Conservation (phyloP, 257 asterid genomes). For the Fraxinus americana region DNA sequence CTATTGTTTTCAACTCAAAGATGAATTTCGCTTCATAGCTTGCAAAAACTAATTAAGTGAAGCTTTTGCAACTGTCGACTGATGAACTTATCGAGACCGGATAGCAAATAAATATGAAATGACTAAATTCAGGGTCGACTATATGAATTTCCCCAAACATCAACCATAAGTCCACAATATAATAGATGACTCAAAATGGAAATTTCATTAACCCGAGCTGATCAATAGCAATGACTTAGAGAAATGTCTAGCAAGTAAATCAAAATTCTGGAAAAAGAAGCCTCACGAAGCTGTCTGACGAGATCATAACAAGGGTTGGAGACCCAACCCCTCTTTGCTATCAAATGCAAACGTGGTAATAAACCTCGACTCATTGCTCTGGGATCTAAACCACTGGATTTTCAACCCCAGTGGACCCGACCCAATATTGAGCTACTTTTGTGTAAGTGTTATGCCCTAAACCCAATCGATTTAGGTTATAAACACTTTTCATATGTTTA, state of each 20-base stretch:
- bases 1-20: not conserved
- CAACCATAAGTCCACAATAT: not conserved
- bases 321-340: constrained; percentile 65
- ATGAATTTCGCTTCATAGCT: not conserved
- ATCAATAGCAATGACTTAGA: constrained; percentile 82
- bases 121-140: not conserved
- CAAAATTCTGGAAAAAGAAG: constrained; percentile 90
- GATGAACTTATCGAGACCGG: not conserved
- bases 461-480: too few relatives aligned
- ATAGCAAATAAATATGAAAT: not conserved
- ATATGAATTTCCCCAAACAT: not conserved
- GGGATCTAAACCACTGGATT: constrained; percentile 86
- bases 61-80: too few relatives aligned
- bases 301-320: constrained; percentile 89
- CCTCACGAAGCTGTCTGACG: constrained; percentile 96
- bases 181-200: not conserved
- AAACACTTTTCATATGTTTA: too few relatives aligned
- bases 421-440: constrained; percentile 74
- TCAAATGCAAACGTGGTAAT: constrained; percentile 83
- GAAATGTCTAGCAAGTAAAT: constrained; percentile 78
- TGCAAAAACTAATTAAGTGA: constrained; percentile 34
- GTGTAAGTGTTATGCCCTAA: too few relatives aligned
- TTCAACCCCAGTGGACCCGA: constrained; percentile 94
- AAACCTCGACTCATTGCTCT: constrained; percentile 75
- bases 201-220: constrained; percentile 71